Base-by-base conservation (phyloP, 2,329 filamentous ascomycete species). In the Monilinia fructigena region DNA sequence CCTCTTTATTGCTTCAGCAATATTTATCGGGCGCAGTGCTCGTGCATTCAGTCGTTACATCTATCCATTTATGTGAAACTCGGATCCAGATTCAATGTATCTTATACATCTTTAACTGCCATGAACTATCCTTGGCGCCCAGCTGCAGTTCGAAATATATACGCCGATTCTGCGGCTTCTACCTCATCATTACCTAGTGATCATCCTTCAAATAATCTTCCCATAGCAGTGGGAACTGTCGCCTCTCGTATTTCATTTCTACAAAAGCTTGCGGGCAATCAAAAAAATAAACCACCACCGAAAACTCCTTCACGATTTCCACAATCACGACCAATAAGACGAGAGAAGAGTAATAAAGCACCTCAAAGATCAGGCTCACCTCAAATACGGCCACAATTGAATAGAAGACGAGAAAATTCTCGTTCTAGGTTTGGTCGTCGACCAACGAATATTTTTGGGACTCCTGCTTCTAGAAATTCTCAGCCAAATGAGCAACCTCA, bases 181-280 rank as follows among this genome's bases (percentile, higher is more conserved):
- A 45, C n/a, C 16, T 20, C 26, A 55, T 47, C 61, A 31, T 55
- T 63, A 26, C 50, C 52, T 55, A 23, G 50, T 40, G 12, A 31
- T 31, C 45, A 18, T 14, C 42, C 45, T 20, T 20, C 31, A n/a
- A 59, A n/a, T 20, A 35, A 54, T 23, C 42, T 65, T 52, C 54
- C 64, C 26, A 73, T 78, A 68, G 74, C 76, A 47, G 69, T 66
- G 48, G 77, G 77, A 52, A 77, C 76, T 54, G 76, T 79, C 14
- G 73, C 74, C 18, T 76, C 76, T 20, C 78, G 75, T 56, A 70
- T 77, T 67, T 72, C 69, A 42, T 74, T 75, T 66, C 72, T 80
- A 55, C 72, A 77, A 66, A 68, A 67, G 40, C 68, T 76, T 67
- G 69, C 72, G 20, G 45, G 56, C 42, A 38, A 50, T 35, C 56